Base-by-base conservation (phyloP, 805 yeast species). In the Maudiozyma barnettii region DNA sequence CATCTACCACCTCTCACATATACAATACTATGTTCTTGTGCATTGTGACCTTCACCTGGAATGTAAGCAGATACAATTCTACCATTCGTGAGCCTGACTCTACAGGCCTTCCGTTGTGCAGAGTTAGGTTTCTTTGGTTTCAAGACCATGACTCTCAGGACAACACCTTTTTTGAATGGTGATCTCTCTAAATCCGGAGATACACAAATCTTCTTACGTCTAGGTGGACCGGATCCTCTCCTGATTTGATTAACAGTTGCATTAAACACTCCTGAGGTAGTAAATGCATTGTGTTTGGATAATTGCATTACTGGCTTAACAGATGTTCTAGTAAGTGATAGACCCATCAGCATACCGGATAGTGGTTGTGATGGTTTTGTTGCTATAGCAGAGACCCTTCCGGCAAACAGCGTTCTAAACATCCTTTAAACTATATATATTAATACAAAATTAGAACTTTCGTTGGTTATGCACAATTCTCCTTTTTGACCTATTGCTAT, bases 91-190 rank as follows among this genome's bases (percentile, higher is more conserved):
- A 93, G 74, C 68, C 95, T 78, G 20, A 93, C 98, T 72, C 98
- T 84, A 53, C 95, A 89, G 42, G 95, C 96, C 67, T 93, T 93
- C 70, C 99, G 79, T 70, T 90, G 91, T 18, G 99, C 97, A 40
- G 98, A 91, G 72, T 93, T 93, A 33, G 99, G 99, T 66, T 93
- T 93, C 73, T 93, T 93, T 41, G 99, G 99, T 67, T 93, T 93
- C 55, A 90, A 74, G 46, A 90, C 87, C 93, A 91, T 85, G 29
- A 93, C 95, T 64, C 96, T 78, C 44, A 90, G 71, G 10, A 93
- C 95, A 5, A 93, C 98, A 36, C 97, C 99, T 56, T 90, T 89
- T 56, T 81, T 81, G 58, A 89, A 84, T 1, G 99, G 99, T 54
- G 82, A 78, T n/a, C 66, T 65, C 5, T 82, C 82, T 49, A 93